These are phyloP conservation scores for Grosmannia huntii DNA, from an alignment of 2,329 filamentous ascomycete genomes.

Conservation along the genomic window DNA sequence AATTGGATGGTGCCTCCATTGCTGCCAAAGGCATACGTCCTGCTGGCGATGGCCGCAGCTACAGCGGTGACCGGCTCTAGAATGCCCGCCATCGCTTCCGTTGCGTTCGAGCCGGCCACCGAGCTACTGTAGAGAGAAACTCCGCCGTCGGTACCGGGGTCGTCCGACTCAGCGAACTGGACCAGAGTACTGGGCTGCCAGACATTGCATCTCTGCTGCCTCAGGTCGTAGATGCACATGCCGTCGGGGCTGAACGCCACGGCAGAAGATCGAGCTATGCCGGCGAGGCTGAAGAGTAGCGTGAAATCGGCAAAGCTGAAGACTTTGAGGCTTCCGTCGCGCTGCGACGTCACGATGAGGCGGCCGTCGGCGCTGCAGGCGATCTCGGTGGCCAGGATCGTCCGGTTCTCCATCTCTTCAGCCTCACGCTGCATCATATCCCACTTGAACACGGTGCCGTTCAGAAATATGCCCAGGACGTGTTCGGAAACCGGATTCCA, in stretches of 20 bases:
- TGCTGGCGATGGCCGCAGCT: neutral
- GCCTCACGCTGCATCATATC: neutral
- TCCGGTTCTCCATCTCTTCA: neutral
- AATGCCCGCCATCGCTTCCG: neutral
- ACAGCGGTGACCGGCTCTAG: neutral
- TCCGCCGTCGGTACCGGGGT: neutral
- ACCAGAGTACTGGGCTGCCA: slow-evolving; percentile 16
- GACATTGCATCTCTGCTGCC: slow-evolving; percentile 12
- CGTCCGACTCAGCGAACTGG: slow-evolving; percentile 7
- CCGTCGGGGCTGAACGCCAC: slow-evolving; percentile 14
- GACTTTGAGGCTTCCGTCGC: neutral
- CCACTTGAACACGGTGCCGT: neutral
- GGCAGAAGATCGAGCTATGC: neutral
- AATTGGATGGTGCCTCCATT: neutral
- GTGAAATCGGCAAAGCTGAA: neutral
- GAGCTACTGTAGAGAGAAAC: neutral
- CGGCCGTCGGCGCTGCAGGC: neutral
- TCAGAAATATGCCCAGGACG: neutral
- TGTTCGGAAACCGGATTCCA: neutral
- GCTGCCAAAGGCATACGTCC: neutral
- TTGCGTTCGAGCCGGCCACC: neutral
- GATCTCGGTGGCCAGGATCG: neutral
- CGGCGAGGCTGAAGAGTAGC: neutral
- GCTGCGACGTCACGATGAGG: neutral
- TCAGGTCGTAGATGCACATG: slow-evolving; percentile 12